phyloP scores from a whole-genome alignment of 805 yeast genomes.

The Phaffomyces opuntiae region DNA sequence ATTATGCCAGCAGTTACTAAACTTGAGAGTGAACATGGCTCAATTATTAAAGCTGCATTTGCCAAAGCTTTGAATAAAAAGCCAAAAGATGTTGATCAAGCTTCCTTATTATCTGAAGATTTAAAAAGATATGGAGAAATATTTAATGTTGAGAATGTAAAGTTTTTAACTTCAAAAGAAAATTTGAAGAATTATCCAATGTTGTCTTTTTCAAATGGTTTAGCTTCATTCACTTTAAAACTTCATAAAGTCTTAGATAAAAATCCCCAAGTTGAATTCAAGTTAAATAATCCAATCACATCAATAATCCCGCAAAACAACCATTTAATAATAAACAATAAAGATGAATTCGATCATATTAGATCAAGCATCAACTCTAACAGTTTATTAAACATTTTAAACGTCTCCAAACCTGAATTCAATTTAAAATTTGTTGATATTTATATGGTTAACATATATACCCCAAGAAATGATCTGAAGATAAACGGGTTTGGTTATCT shows the following conservation, averaged over 20 bases:
- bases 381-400: slow-evolving; percentile 24
- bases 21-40: slow-evolving; percentile 54
- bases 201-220: slow-evolving; percentile 50
- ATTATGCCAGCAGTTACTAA: slow-evolving; percentile 49
- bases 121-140: slow-evolving; percentile 32
- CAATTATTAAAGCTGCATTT: slow-evolving; percentile 42
- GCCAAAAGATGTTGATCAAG: background rate
- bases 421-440: slow-evolving; percentile 32
- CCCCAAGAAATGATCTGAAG: slow-evolving; percentile 38
- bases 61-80: slow-evolving; percentile 15
- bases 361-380: slow-evolving; percentile 51
- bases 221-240: slow-evolving; percentile 44
- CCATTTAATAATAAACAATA: slow-evolving; percentile 2
- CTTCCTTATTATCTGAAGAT: slow-evolving; percentile 17
- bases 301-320: slow-evolving; percentile 1
- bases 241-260: slow-evolving; percentile 32
- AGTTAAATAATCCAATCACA: slow-evolving; percentile 22
- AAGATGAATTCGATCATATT: slow-evolving; percentile 41
- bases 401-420: slow-evolving; percentile 1
- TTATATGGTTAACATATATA: slow-evolving; percentile 62
- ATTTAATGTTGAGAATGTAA: slow-evolving; percentile 37
- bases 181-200: slow-evolving; percentile 51
- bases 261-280: slow-evolving; percentile 35
- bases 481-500: slow-evolving; percentile 81
- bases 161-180: slow-evolving; percentile 23